Evolutionary conservation across 306 rosid genomes (phyloP).

Genomic region (Quillaja saponaria): DNA sequence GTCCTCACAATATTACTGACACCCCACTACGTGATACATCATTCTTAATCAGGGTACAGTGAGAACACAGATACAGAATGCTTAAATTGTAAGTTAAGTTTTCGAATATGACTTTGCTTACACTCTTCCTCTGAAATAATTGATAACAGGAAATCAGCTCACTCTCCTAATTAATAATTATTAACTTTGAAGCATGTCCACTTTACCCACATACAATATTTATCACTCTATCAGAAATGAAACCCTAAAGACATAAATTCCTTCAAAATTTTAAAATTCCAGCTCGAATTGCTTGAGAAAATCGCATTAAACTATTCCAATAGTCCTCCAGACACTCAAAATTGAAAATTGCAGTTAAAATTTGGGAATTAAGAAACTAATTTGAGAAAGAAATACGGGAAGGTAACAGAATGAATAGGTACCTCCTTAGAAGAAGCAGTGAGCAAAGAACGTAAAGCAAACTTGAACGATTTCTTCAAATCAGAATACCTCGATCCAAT

Average conservation of each 20-base stretch:
- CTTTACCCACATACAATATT: background rate
- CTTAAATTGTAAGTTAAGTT: no score
- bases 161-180: no score
- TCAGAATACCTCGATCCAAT: conserved; percentile 51
- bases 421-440: conserved; percentile 64
- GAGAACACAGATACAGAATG: no score
- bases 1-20: no score
- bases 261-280: background rate
- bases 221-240: background rate
- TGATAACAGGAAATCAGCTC: no score
- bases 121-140: no score
- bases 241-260: background rate
- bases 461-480: conserved; percentile 61
- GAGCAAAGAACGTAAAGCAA: conserved; percentile 56
- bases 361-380: background rate
- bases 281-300: no score
- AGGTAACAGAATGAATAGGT: background rate
- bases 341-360: background rate
- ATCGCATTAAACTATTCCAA: no score
- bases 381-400: background rate
- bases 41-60: no score
- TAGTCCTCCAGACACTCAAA: background rate
- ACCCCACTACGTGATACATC: no score
- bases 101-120: no score
- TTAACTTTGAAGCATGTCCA: no score